Conservation (phyloP, 305 asterid genomes). For the Fraxinus latifolia region DNA sequence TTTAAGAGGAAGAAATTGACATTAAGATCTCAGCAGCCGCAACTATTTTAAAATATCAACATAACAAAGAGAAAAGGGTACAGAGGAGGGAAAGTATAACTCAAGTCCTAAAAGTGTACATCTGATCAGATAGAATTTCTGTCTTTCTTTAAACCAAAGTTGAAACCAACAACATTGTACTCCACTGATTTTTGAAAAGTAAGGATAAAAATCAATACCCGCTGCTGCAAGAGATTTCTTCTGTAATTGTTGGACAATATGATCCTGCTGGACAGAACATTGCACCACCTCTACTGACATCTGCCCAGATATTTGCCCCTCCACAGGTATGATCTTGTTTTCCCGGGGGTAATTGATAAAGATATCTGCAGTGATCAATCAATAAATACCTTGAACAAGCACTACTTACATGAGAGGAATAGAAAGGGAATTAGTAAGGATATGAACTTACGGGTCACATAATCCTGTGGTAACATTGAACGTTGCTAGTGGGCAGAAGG, state of each 20-base stretch:
- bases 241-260: constrained; percentile 65
- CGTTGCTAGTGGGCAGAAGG: constrained; percentile 68
- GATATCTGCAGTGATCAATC: constrained; percentile 45
- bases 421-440: neutral
- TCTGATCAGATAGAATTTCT: neutral
- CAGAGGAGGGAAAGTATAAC: neutral
- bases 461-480: constrained; percentile 60
- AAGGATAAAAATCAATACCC: constrained; percentile 52
- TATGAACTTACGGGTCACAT: constrained; percentile 76
- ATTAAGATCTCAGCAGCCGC: neutral
- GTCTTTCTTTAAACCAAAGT: neutral
- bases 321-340: constrained; percentile 69
- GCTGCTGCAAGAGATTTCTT: constrained; percentile 55
- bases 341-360: constrained; percentile 72
- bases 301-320: constrained; percentile 93
- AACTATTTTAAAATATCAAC: constrained; percentile 1
- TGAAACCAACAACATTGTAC: neutral
- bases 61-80: neutral
- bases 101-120: neutral
- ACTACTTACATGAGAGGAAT: neutral
- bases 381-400: constrained; percentile 6
- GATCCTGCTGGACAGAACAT: constrained; percentile 88
- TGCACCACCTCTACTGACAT: constrained; percentile 55
- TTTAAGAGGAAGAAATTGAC: constrained; percentile 6
- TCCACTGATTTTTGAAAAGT: constrained; percentile 4